Evolutionary conservation across 805 yeast genomes (phyloP).

Genomic region (Ogataea trehaloabstinens): DNA sequence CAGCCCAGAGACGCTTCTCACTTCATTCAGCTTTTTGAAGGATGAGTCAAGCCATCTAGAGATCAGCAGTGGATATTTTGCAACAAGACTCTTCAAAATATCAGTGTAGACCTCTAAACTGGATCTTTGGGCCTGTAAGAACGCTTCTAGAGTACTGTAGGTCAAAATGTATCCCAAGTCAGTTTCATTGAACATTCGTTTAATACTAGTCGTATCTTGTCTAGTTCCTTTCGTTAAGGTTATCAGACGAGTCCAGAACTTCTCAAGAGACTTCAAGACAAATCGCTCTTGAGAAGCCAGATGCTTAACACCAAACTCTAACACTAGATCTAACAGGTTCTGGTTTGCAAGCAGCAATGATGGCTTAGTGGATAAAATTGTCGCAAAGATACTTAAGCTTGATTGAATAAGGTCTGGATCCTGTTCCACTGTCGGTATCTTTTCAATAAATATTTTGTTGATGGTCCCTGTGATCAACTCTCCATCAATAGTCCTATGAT

Average conservation of each 20-base stretch:
- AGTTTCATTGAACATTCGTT: slow-evolving; percentile 27
- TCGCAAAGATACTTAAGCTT: slow-evolving; percentile 48
- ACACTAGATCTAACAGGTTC: slow-evolving; percentile 18
- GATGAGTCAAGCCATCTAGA: slow-evolving; percentile 46
- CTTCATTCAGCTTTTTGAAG: slow-evolving; percentile 26
- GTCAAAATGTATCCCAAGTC: slow-evolving; percentile 33
- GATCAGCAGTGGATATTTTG: slow-evolving; percentile 36
- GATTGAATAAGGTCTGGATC: slow-evolving; percentile 64
- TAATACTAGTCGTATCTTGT: slow-evolving; percentile 35
- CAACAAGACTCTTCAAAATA: slow-evolving; percentile 41
- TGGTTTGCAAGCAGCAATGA: slow-evolving; percentile 38
- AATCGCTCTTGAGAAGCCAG: slow-evolving; percentile 52
- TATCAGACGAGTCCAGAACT: slow-evolving; percentile 55
- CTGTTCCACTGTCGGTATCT: slow-evolving; percentile 32
- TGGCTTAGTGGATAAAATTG: slow-evolving; percentile 50
- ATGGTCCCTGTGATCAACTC: slow-evolving; percentile 37
- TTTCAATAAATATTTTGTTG: slow-evolving; percentile 36
- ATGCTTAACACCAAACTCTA: slow-evolving; percentile 38
- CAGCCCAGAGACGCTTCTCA: slow-evolving; percentile 23
- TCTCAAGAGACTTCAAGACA: slow-evolving; percentile 48
- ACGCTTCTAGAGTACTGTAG: slow-evolving; percentile 37
- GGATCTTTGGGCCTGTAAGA: slow-evolving; percentile 56
- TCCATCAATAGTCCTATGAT: slow-evolving; percentile 31
- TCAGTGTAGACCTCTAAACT: slow-evolving; percentile 58
- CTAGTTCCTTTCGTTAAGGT: slow-evolving; percentile 41